phyloP scores from a whole-genome alignment of 176 grass and related monocot species.

The Juncus inflexus region DNA sequence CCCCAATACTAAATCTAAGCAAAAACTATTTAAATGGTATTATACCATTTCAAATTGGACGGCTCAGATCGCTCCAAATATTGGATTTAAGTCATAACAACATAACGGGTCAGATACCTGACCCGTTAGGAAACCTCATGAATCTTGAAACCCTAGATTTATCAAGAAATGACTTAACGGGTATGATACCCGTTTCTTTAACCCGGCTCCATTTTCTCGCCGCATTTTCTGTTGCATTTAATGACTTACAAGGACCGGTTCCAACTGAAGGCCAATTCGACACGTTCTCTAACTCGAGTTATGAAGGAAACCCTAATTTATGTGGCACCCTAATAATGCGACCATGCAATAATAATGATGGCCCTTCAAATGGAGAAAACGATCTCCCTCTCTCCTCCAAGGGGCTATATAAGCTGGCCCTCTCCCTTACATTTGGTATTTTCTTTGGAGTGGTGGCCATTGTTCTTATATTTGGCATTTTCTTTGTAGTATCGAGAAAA shows the following conservation, averaged over 20 bases:
- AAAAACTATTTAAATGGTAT: slow-evolving; percentile 42
- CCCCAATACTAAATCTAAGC: slow-evolving; percentile 29
- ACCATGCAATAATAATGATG: background rate
- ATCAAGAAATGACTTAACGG: slow-evolving; percentile 54
- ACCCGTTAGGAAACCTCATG: slow-evolving; percentile 46
- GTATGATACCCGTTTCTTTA: slow-evolving; percentile 41
- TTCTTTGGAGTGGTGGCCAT: slow-evolving; percentile 50
- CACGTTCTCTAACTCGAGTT: slow-evolving; percentile 55
- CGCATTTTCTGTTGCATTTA: slow-evolving; percentile 58
- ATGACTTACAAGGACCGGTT: slow-evolving; percentile 52
- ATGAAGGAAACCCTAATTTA: slow-evolving; percentile 53
- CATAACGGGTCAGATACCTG: slow-evolving; percentile 52
- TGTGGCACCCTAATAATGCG: slow-evolving; percentile 40
- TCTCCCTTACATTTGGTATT: slow-evolving; percentile 50
- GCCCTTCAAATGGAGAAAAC: slow-evolving; percentile 2
- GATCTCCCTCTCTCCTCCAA: slow-evolving; percentile 7
- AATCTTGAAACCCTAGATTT: slow-evolving; percentile 46
- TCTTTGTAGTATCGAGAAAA: slow-evolving; percentile 37
- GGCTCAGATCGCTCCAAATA: slow-evolving; percentile 38
- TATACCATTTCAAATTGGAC: slow-evolving; percentile 52
- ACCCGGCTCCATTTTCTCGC: slow-evolving; percentile 53
- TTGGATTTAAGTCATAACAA: slow-evolving; percentile 51
- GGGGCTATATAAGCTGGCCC: slow-evolving; percentile 31
- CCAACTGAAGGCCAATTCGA: slow-evolving; percentile 49
- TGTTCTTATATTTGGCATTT: slow-evolving; percentile 43